A percentile compares a stretch with the other conserved stretches of the same genome.
Evolutionary conservation across 345 rosid genomes (phyloP).

Genomic region (Euphorbia tirucalli): DNA sequence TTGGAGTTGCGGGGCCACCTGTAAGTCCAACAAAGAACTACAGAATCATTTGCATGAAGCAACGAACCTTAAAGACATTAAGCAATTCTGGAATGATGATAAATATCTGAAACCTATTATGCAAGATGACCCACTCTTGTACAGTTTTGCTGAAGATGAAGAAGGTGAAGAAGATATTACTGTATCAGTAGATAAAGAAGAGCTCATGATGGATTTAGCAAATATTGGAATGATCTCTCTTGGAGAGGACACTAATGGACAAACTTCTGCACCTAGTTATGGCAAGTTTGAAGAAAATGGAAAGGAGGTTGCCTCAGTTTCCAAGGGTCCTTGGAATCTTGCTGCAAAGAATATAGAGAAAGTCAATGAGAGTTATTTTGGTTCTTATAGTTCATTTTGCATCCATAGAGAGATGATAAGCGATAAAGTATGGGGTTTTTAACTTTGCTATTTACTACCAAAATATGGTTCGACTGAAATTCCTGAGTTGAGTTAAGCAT

Average conservation of each 20-base stretch:
- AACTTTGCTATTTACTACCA: not conserved
- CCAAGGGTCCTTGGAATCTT: conserved; percentile 36
- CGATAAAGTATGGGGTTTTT: conserved; percentile 62
- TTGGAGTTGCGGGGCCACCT: conserved; percentile 60
- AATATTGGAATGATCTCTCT: conserved; percentile 41
- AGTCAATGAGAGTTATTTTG: conserved; percentile 79
- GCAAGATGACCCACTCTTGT: conserved; percentile 76
- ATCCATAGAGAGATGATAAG: conserved; percentile 90
- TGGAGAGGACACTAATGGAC: conserved; percentile 34
- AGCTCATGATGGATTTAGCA: conserved; percentile 42
- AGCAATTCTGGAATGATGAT: conserved; percentile 51
- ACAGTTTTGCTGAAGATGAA: conserved; percentile 71
- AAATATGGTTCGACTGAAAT: conserved; percentile 10
- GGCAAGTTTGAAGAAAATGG: conserved; percentile 25
- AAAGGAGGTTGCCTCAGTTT: conserved; percentile 31
- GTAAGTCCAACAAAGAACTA: conserved; percentile 41
- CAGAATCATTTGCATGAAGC: conserved; percentile 47
- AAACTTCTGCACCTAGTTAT: conserved; percentile 23
- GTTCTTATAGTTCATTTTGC: conserved; percentile 81
- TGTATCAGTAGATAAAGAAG: conserved; percentile 44
- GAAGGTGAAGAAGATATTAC: conserved; percentile 57
- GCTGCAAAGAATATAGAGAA: conserved; percentile 48
- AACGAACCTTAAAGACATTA: conserved; percentile 31
- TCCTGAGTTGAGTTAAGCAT: not conserved
- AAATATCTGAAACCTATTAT: conserved; percentile 69